Percentiles rank a stretch among this genome's conserved stretches.
These are phyloP conservation scores for Zygotorulaspora sp. DNA, from an alignment of 805 yeast genomes.

Conservation along the genomic window DNA sequence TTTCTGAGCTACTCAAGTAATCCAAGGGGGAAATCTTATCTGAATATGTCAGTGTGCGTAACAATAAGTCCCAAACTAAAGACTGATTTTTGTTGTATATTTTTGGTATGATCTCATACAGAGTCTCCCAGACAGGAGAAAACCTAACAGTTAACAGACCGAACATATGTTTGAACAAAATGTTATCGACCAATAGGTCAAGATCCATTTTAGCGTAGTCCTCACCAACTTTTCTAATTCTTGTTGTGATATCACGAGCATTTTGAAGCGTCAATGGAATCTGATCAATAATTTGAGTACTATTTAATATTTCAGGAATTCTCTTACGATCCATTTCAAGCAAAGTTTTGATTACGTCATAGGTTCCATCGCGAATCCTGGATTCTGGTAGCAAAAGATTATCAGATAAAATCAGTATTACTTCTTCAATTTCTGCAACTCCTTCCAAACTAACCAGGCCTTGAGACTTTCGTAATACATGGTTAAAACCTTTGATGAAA, in stretches of 20 bases:
- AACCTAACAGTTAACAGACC: conserved; percentile 74
- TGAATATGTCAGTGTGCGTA: conserved; percentile 32
- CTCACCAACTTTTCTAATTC: conserved; percentile 56
- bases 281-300: conserved; percentile 59
- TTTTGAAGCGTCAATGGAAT: conserved; percentile 64
- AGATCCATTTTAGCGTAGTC: conserved; percentile 37
- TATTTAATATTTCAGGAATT: conserved; percentile 42
- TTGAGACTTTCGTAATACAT: conserved; percentile 11
- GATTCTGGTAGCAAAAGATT: conserved; percentile 50
- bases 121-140: conserved; percentile 83
- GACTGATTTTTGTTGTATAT: conserved; percentile 41
- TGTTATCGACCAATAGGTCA: conserved; percentile 21
- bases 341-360: conserved; percentile 43
- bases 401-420: conserved; percentile 16
- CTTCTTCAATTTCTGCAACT: conserved; percentile 3
- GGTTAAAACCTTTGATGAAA: conserved; percentile 37
- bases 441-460: neutral
- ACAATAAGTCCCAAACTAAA: conserved; percentile 53
- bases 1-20: conserved; percentile 18
- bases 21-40: conserved; percentile 19
- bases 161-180: conserved; percentile 47
- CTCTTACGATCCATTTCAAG: conserved; percentile 24
- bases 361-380: conserved; percentile 45
- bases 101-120: conserved; percentile 53
- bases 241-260: conserved; percentile 68